Percentiles rank a stretch among this genome's conserved stretches.
These are phyloP conservation scores for Penicillium diatomitis DNA, from an alignment of 495 filamentous ascomycete genomes.

Conservation along the genomic window DNA sequence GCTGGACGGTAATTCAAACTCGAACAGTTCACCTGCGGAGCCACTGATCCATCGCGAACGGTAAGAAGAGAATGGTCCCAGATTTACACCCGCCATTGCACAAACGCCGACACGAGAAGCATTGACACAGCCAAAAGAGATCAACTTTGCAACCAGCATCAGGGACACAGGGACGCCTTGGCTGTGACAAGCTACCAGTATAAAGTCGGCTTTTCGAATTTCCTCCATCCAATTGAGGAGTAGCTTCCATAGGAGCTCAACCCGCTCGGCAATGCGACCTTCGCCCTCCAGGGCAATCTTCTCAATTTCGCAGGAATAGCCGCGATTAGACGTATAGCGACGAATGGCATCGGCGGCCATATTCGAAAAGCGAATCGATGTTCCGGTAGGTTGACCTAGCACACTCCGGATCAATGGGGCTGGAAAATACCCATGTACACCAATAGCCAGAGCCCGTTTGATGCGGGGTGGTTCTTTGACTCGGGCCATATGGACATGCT, in stretches of 20 bases:
- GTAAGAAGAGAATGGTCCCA: conserved; percentile 84
- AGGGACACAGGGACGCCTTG: conserved; percentile 91
- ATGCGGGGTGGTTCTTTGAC: conserved; percentile 60
- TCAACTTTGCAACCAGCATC: conserved; percentile 88
- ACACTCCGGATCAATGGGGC: conserved; percentile 74
- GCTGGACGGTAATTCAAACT: conserved; percentile 74
- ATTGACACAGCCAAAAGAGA: conserved; percentile 65
- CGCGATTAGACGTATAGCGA: conserved; percentile 63
- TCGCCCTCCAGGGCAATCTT: conserved; percentile 96
- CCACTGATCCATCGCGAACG: conserved; percentile 77
- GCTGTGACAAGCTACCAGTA: conserved; percentile 84
- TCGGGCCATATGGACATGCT: conserved; percentile 62
- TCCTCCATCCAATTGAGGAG: conserved; percentile 92
- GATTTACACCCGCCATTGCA: conserved; percentile 91
- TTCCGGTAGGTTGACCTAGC: conserved; percentile 90
- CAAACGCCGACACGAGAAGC: conserved; percentile 67
- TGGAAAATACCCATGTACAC: conserved; percentile 90
- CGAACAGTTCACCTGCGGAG: conserved; percentile 84
- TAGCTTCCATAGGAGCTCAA: conserved; percentile 88
- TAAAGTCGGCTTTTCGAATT: conserved; percentile 77
- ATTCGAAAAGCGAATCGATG: conserved; percentile 86
- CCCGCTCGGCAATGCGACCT: conserved; percentile 83
- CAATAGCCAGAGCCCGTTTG: conserved; percentile 80
- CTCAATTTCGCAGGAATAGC: conserved; percentile 62
- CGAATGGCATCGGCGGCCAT: conserved; percentile 76